These are phyloP conservation scores for Sarcodon sp. DNA, from an alignment of 768 basidiomycete species.

Conservation along the genomic window DNA sequence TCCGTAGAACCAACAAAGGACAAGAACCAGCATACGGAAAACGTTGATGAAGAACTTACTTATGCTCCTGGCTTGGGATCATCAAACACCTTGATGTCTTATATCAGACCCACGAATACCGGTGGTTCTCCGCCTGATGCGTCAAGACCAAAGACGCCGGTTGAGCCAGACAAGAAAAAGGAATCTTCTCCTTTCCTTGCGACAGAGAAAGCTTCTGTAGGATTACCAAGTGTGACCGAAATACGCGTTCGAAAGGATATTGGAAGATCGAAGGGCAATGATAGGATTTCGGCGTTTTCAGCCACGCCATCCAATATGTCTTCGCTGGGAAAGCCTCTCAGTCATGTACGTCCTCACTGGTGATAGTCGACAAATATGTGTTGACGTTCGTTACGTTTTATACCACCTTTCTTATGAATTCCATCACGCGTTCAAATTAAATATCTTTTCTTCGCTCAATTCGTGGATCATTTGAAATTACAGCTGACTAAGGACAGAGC, in stretches of 20 bases:
- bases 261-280: conserved; percentile 27
- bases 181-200: too few species aligned
- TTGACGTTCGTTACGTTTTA: conserved; percentile 10
- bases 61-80: conserved; percentile 43
- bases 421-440: conserved; percentile 10
- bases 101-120: conserved; percentile 36
- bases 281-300: neutral
- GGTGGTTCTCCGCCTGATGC: conserved; percentile 25
- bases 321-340: conserved; percentile 47
- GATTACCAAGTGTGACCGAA: neutral
- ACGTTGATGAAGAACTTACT: neutral
- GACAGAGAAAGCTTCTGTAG: too few species aligned
- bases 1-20: neutral
- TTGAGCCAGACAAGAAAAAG: conserved; percentile 2
- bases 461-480: conserved; percentile 8
- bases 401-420: conserved; percentile 1
- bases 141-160: conserved; percentile 9
- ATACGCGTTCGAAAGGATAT: conserved; percentile 19
- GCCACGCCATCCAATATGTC: conserved; percentile 12
- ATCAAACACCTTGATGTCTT: conserved; percentile 64
- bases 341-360: conserved; percentile 82
- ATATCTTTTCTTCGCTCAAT: neutral
- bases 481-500: conserved; percentile 70
- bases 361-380: conserved; percentile 16
- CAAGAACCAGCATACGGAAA: neutral